Percentiles rank a stretch among this genome's conserved stretches.
These are phyloP conservation scores for Apiosordaria backusii DNA, from an alignment of 495 filamentous ascomycete genomes.

Conservation along the genomic window DNA sequence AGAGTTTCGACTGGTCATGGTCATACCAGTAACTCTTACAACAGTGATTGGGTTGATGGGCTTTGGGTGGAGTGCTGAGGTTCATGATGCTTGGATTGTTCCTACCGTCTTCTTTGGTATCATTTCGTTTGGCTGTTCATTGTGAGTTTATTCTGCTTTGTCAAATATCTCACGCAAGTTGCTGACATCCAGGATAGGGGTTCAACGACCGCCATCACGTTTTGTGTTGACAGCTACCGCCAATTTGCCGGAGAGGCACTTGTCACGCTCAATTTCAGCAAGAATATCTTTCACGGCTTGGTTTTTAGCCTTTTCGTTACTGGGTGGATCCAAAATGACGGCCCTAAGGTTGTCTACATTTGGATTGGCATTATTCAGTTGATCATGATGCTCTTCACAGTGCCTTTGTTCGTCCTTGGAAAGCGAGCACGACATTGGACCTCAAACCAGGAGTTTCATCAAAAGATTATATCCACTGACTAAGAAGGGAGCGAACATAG, in stretches of 20 bases:
- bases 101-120: constrained; percentile 90
- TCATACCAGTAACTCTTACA: constrained; percentile 70
- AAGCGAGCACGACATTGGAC: constrained; percentile 98
- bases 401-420: constrained; percentile 95
- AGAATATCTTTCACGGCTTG: constrained; percentile 87
- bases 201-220: constrained; percentile 89
- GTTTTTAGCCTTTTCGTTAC: constrained; percentile 91
- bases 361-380: constrained; percentile 83
- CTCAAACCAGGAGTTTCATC: constrained; percentile 63
- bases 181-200: constrained; percentile 37
- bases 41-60: constrained; percentile 88
- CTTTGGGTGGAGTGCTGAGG: constrained; percentile 83
- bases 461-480: not conserved
- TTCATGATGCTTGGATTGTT: constrained; percentile 78
- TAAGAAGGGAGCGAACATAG: not conserved
- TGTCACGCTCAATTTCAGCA: constrained; percentile 91
- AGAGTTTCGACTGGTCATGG: constrained; percentile 93
- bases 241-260: constrained; percentile 93
- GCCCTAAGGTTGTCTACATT: constrained; percentile 72
- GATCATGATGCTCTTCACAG: constrained; percentile 64
- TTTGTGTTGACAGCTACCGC: constrained; percentile 88
- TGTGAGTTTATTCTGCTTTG: constrained; percentile 32
- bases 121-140: constrained; percentile 87
- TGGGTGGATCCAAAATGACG: constrained; percentile 72
- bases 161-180: not conserved